Percentiles rank a stretch among this genome's conserved stretches.
Conservation (phyloP, 805 yeast genomes). For the Metschnikowia lochheadii region DNA sequence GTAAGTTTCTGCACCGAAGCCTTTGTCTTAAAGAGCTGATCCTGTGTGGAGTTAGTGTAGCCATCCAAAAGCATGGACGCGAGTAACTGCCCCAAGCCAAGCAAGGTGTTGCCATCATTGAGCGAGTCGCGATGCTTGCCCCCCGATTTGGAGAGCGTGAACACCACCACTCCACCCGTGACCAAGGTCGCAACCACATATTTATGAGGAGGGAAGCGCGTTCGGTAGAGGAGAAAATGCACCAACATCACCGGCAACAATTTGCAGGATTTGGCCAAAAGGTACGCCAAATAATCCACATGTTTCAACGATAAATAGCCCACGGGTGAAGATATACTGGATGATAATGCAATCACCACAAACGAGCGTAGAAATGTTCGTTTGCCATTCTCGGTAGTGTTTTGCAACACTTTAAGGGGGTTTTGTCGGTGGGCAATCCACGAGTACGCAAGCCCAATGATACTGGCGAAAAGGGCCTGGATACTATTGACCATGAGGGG, state of each 20-base stretch:
- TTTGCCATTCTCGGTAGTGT: not conserved
- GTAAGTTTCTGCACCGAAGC: conserved; percentile 38
- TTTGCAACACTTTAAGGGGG: conserved; percentile 11
- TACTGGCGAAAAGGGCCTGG: conserved; percentile 70
- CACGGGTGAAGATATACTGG: conserved; percentile 77
- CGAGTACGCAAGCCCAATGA: conserved; percentile 63
- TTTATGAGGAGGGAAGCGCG: conserved; percentile 70
- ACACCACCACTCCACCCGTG: conserved; percentile 76
- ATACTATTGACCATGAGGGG: conserved; percentile 73
- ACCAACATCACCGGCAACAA: conserved; percentile 91
- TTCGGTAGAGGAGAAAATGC: conserved; percentile 65
- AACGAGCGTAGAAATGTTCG: conserved; percentile 29
- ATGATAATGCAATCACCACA: conserved; percentile 60
- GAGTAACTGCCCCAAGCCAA: conserved; percentile 60
- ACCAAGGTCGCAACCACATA: conserved; percentile 74
- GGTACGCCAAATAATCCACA: conserved; percentile 79
- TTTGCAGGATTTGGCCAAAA: conserved; percentile 90
- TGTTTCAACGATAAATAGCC: conserved; percentile 75
- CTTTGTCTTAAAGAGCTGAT: conserved; percentile 59
- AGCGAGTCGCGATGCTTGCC: conserved; percentile 23
- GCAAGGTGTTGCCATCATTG: conserved; percentile 39
- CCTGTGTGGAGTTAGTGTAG: conserved; percentile 89
- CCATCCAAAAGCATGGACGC: conserved; percentile 82
- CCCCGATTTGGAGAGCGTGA: conserved; percentile 52
- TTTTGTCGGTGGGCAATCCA: conserved; percentile 24